Conservation (phyloP, 2,329 filamentous ascomycete species). For the Helotiales sp. region DNA sequence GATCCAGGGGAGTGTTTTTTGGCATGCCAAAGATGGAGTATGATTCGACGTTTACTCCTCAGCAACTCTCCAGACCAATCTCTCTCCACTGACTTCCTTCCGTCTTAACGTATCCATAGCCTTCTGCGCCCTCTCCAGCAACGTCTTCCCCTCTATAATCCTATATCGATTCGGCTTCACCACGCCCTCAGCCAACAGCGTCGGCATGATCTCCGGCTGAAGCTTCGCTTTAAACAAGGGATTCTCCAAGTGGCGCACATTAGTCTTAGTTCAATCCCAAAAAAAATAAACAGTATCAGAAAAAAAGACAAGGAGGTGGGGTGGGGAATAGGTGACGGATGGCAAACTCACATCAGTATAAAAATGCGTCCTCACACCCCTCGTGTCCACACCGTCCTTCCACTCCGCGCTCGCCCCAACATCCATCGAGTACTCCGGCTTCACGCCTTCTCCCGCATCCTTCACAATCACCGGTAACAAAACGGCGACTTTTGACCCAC, state of each 20-base stretch:
- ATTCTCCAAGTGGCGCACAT: neutral
- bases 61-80: constrained; percentile 45
- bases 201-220: constrained; percentile 37
- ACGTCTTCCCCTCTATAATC: constrained; percentile 49
- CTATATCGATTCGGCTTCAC: constrained; percentile 49
- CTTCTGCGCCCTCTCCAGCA: constrained; percentile 44
- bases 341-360: constrained; percentile 53
- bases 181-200: constrained; percentile 44
- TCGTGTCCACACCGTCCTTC: constrained; percentile 56
- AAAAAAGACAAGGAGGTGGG: neutral
- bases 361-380: constrained; percentile 61
- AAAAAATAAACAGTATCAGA: no score
- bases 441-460: constrained; percentile 53
- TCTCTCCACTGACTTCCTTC: constrained; percentile 52
- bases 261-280: no score
- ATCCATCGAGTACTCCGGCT: constrained; percentile 61
- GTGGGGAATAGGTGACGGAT: no score
- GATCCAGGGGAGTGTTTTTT: neutral
- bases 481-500: constrained; percentile 58
- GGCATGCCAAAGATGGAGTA: neutral
- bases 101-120: constrained; percentile 50
- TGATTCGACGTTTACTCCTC: constrained; percentile 26
- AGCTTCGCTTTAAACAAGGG: constrained; percentile 48
- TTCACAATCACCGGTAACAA: constrained; percentile 64
- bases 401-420: constrained; percentile 51